These are phyloP conservation scores for Aspergillus neotritici DNA, from an alignment of 2,329 filamentous ascomycete species.

Conservation along the genomic window DNA sequence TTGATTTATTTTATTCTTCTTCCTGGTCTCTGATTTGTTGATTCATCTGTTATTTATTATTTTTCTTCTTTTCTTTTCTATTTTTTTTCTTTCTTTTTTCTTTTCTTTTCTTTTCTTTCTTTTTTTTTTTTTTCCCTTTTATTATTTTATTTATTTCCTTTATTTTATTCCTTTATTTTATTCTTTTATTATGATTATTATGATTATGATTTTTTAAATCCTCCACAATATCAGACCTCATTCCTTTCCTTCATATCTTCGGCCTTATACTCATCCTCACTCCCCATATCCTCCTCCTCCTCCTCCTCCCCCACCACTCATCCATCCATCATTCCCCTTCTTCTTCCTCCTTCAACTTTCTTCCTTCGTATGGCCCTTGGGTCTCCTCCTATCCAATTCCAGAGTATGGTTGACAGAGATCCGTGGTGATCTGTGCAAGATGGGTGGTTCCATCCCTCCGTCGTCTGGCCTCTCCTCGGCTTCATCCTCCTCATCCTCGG, in stretches of 20 bases:
- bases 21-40: no score
- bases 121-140: conserved; percentile 2
- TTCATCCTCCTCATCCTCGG: conserved; percentile 14
- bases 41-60: no score
- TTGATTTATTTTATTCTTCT: conserved; percentile 2
- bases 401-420: conserved; percentile 17
- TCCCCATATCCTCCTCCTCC: no score
- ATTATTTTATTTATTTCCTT: neutral
- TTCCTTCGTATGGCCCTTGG: conserved; percentile 1
- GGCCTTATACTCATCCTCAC: no score
- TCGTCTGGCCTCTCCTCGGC: conserved; percentile 15
- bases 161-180: conserved; percentile 14
- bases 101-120: conserved; percentile 1
- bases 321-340: no score
- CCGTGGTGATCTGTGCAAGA: conserved; percentile 13
- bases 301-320: no score
- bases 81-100: conserved; percentile 8
- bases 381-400: conserved; percentile 10
- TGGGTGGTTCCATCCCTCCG: conserved; percentile 22
- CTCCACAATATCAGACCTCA: neutral
- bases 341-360: no score
- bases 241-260: neutral
- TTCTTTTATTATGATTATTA: neutral
- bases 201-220: conserved; percentile 1
- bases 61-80: conserved; percentile 1